A percentile compares a stretch with the other conserved stretches of the same genome.
phyloP scores from a whole-genome alignment of 805 yeast genomes.

The Cyberlindnera mississippiensis region DNA sequence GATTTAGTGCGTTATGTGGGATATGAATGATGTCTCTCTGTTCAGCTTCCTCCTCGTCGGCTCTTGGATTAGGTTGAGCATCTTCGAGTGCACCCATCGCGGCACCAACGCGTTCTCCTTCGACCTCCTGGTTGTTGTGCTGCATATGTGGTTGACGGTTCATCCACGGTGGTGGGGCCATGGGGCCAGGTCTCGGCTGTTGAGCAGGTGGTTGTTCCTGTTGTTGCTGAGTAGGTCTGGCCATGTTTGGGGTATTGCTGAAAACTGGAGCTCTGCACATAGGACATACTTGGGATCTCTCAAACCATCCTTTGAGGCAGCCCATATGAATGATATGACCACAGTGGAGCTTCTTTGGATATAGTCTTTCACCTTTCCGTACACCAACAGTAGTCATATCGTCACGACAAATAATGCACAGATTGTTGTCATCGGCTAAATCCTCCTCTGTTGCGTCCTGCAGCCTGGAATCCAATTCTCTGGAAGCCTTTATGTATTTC shows the following conservation, averaged over 20 bases:
- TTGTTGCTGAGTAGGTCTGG: neutral
- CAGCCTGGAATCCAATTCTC: constrained; percentile 60
- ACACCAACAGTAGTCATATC: constrained; percentile 57
- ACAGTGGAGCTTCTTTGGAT: constrained; percentile 77
- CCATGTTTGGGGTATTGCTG: constrained; percentile 19
- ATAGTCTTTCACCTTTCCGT: constrained; percentile 37
- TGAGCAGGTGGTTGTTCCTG: constrained; percentile 6
- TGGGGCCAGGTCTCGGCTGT: constrained; percentile 2
- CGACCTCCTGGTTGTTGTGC: no score
- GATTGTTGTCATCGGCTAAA: constrained; percentile 51
- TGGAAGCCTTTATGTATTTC: constrained; percentile 42
- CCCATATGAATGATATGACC: constrained; percentile 87
- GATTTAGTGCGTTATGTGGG: constrained; percentile 17
- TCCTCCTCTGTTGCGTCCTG: constrained; percentile 58
- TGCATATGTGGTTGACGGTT: neutral
- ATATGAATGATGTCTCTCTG: neutral
- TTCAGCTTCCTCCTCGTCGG: no score
- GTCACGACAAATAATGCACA: constrained; percentile 90
- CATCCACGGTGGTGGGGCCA: neutral
- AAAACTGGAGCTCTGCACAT: constrained; percentile 76
- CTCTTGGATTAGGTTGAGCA: no score
- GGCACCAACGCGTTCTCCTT: no score
- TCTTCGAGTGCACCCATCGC: no score
- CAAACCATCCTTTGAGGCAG: constrained; percentile 90
- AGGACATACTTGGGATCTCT: constrained; percentile 90